Evolutionary conservation across 2,329 filamentous ascomycete species (phyloP).

Genomic region (Pestalotiopsis sp.): DNA sequence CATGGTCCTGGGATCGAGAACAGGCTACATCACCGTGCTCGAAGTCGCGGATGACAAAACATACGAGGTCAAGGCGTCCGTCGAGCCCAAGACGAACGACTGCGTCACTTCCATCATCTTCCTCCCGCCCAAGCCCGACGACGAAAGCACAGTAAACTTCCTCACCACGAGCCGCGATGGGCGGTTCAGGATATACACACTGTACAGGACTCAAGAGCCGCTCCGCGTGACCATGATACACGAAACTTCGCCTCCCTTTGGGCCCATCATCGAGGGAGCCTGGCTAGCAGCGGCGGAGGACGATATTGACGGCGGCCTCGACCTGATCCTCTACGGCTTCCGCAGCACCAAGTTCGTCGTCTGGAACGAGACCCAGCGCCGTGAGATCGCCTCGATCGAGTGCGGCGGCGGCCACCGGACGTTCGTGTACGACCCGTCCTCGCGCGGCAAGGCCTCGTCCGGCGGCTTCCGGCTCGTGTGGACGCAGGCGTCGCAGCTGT

Average conservation of each 20-base stretch:
- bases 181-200: constrained; percentile 66
- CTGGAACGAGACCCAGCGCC: constrained; percentile 74
- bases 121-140: constrained; percentile 40
- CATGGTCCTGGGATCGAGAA: constrained; percentile 58
- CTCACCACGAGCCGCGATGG: constrained; percentile 79
- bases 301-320: constrained; percentile 37
- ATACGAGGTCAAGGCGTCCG: constrained; percentile 33
- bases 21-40: constrained; percentile 49
- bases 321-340: constrained; percentile 81
- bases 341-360: constrained; percentile 77
- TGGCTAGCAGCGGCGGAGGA: constrained; percentile 48
- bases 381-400: constrained; percentile 71
- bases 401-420: constrained; percentile 85
- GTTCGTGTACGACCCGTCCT: constrained; percentile 55
- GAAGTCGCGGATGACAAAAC: constrained; percentile 20
- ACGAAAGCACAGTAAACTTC: constrained; percentile 45
- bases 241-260: constrained; percentile 69
- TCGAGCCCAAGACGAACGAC: constrained; percentile 52
- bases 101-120: constrained; percentile 74
- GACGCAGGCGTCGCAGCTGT: constrained; percentile 66
- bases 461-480: constrained; percentile 64
- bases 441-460: constrained; percentile 22
- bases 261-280: constrained; percentile 75
- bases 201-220: constrained; percentile 27
- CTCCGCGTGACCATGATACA: constrained; percentile 58